phyloP scores from a whole-genome alignment of 306 rosid species.

The Malus sieversii region DNA sequence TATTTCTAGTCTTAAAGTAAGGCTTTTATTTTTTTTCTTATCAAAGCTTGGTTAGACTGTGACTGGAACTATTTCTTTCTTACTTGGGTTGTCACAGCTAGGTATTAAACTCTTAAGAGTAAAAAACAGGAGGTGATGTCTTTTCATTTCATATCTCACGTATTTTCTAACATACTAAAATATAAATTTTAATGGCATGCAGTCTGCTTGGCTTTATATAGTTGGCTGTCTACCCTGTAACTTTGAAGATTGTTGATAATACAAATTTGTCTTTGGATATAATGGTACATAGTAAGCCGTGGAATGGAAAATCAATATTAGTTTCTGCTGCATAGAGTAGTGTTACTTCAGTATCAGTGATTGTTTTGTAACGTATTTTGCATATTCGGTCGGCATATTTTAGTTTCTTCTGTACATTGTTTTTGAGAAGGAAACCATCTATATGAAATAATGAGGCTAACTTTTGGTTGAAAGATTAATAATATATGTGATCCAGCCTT shows the following conservation, averaged over 20 bases:
- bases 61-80: not conserved
- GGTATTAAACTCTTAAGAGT: not conserved
- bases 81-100: not conserved
- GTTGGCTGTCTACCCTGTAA: not conserved
- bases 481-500: not conserved
- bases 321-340: not conserved
- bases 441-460: not conserved
- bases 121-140: not conserved
- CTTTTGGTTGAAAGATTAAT: not conserved
- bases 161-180: not conserved
- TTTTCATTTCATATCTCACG: not conserved
- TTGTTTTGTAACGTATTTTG: not conserved
- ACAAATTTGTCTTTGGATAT: not conserved
- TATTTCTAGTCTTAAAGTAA: constrained; percentile 31
- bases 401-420: not conserved
- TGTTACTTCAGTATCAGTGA: not conserved
- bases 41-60: constrained; percentile 1
- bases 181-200: not conserved
- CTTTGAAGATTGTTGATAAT: not conserved
- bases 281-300: not conserved
- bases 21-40: not conserved
- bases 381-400: not conserved
- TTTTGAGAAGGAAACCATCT: not conserved
- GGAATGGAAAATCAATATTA: not conserved
- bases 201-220: not conserved